Conservation (phyloP, 495 filamentous ascomycete species). For the Penicillium soppii region DNA sequence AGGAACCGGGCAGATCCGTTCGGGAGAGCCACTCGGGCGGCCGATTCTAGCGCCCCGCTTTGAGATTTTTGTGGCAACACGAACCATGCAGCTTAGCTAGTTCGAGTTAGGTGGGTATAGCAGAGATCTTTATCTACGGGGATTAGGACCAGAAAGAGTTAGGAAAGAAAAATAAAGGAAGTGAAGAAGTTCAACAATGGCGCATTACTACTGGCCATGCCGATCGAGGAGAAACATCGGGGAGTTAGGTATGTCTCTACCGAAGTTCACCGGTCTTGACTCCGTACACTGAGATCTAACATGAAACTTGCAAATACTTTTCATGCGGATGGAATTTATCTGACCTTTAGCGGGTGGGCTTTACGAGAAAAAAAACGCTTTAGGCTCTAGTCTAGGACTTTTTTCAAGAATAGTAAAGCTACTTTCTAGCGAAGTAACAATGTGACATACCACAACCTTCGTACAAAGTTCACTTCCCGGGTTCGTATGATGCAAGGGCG, state of each 20-base stretch:
- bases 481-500: neutral
- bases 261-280: neutral
- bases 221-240: neutral
- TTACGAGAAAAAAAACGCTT: no score
- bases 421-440: no score
- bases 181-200: no score
- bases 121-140: neutral
- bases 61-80: neutral
- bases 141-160: neutral
- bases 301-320: neutral
- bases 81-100: neutral
- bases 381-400: no score
- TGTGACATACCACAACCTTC: neutral
- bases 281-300: neutral
- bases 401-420: no score
- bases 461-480: neutral
- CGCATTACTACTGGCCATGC: neutral
- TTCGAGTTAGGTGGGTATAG: neutral
- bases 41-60: slow-evolving; percentile 14
- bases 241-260: neutral
- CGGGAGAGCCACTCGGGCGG: slow-evolving; percentile 10
- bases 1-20: slow-evolving; percentile 22
- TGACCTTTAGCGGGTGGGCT: no score
- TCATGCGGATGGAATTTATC: no score
- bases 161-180: neutral